A percentile compares a stretch with the other conserved stretches of the same genome.
These are phyloP conservation scores for Blastobotrys serpentis DNA, from an alignment of 1,139 yeast species.

Conservation along the genomic window DNA sequence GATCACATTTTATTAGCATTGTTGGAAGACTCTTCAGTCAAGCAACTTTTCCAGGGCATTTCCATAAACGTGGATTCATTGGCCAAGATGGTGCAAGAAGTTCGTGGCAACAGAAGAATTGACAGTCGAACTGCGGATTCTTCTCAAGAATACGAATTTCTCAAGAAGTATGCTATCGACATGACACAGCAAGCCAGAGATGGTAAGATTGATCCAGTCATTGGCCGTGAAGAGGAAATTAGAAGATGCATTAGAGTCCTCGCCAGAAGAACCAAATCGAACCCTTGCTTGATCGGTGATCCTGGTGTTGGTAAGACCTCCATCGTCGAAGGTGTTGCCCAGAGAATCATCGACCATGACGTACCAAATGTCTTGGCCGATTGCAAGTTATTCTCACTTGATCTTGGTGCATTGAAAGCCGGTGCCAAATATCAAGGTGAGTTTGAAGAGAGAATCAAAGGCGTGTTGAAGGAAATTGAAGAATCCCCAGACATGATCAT, in stretches of 20 bases:
- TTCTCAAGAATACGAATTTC: slow-evolving; percentile 76
- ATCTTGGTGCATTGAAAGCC: slow-evolving; percentile 93
- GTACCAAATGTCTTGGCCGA: slow-evolving; percentile 84
- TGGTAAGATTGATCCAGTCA: slow-evolving; percentile 96
- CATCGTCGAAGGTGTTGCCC: slow-evolving; percentile 98
- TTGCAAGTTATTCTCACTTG: slow-evolving; percentile 80
- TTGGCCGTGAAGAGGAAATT: slow-evolving; percentile 98
- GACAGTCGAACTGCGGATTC: slow-evolving; percentile 96
- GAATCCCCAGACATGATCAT: slow-evolving; percentile 83
- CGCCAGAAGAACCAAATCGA: slow-evolving; percentile 94
- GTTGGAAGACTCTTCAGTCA: slow-evolving; percentile 70
- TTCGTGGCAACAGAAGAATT: slow-evolving; percentile 89
- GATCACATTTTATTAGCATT: slow-evolving; percentile 88
- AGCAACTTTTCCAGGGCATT: slow-evolving; percentile 72
- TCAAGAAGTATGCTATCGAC: slow-evolving; percentile 86
- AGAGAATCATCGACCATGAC: slow-evolving; percentile 91
- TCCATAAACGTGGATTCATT: slow-evolving; percentile 67
- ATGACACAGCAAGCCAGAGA: slow-evolving; percentile 89
- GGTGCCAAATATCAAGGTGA: slow-evolving; percentile 99
- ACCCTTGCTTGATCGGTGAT: slow-evolving; percentile 95
- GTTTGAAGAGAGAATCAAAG: slow-evolving; percentile 95
- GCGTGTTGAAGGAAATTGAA: slow-evolving; percentile 90
- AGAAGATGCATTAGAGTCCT: slow-evolving; percentile 90
- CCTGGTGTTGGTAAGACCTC: slow-evolving; percentile 99
- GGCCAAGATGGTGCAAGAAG: slow-evolving; percentile 74